These are phyloP conservation scores for Pichia sp. DNA, from an alignment of 1,139 yeast species.

Conservation along the genomic window DNA sequence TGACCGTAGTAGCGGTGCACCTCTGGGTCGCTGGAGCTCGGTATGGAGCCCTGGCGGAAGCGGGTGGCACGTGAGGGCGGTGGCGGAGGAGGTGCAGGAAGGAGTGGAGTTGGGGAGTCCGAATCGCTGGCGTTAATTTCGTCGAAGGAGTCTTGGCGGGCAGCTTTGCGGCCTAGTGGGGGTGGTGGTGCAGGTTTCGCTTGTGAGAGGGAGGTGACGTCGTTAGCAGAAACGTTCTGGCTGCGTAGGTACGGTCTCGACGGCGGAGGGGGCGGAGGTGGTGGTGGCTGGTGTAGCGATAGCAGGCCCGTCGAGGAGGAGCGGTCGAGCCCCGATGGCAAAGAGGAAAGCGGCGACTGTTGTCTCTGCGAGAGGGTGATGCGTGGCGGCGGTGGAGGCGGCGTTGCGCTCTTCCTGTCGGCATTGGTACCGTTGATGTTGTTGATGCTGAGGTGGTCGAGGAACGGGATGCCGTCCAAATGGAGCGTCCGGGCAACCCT, in stretches of 20 bases:
- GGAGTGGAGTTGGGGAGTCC: neutral
- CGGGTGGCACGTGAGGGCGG: neutral
- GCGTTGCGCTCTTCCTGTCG: neutral
- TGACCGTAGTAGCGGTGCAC: neutral
- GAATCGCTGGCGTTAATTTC: neutral
- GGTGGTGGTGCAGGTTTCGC: neutral
- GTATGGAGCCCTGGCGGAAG: neutral
- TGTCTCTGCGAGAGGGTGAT: neutral
- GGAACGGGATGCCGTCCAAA: neutral
- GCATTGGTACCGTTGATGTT: neutral
- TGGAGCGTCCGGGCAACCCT: neutral
- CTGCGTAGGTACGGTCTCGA: conserved; percentile 4
- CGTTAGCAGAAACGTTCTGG: conserved; percentile 3
- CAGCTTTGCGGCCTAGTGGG: neutral
- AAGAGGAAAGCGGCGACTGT: neutral
- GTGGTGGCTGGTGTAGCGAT: conserved; percentile 3
- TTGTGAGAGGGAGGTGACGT: neutral
- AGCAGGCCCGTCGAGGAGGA: neutral
- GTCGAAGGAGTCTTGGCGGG: neutral
- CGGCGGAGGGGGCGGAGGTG: conserved; percentile 16
- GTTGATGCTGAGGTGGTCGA: neutral
- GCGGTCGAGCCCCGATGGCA: neutral
- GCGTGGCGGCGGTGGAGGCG: conserved; percentile 13
- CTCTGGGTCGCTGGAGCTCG: conserved; percentile 1
- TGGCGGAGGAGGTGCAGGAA: neutral